Evolutionary conservation across 2,329 filamentous ascomycete genomes (phyloP), one percentile per base, ranked within the genome.

Genomic region (Nemania sp.): DNA sequence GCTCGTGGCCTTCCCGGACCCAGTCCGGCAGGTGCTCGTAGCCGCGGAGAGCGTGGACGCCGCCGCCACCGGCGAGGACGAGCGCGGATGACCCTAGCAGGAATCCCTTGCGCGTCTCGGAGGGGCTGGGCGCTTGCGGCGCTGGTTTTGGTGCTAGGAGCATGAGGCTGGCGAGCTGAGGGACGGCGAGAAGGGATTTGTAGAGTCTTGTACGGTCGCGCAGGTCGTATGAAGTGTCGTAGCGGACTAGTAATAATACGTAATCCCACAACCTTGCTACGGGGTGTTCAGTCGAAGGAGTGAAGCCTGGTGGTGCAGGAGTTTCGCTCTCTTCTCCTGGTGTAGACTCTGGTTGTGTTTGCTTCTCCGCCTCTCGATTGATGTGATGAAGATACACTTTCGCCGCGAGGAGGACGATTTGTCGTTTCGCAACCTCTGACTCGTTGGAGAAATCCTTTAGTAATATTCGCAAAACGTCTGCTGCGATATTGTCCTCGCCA

Each of bases 321-420:
- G 0, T 24, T 15, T 78, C 75, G 1, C 77, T 69, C 26, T 80
- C 79, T 57, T 79, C 78, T 43, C 79, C 78, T 7, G 72, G 69
- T 59, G 45, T 52, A 27, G 49, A 32, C 51, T 65, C 62, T 22
- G 76, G 51, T 29, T 72, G 66, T 6, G 59, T 26, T 38, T 74
- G 73, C 45, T 80, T 73, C 73, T 87, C 81, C 70, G 83, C 82
- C 76, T 88, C 85, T 68, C 88, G 86, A 76, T 93, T 93, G 45
- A 98, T 80, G 77, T 97, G 89, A 75, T 98, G 93, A 18, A 98
- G 86, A 77, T 98, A 98, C 1, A 98, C 94, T 77, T 98, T 98
- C n/a, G 96, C 95, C 6, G 93, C 96, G 2, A 99, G 86, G 0
- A 99, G 85, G 18, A 99, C 86, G 71, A 98, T 97, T 79, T 99